Evolutionary conservation across 768 basidiomycete genomes (phyloP), one percentile per base, ranked within the genome.

Genomic region (Clitopilus hobsonii): DNA sequence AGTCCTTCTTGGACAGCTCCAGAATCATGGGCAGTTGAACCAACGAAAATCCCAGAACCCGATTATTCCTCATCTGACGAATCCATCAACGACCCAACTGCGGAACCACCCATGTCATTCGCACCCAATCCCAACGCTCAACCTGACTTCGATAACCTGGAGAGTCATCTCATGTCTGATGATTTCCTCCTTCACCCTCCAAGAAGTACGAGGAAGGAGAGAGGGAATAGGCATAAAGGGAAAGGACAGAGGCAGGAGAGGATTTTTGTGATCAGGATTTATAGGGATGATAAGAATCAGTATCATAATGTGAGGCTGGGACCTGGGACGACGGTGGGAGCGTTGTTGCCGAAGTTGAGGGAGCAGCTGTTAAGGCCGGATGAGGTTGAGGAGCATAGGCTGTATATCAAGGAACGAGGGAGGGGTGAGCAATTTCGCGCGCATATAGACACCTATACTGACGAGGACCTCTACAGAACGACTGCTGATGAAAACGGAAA

Each of bases 361-460:
- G 69, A 75, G 58, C 87, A 83, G 64, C 62, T 88, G 38, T 61
- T 83, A 30, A 59, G 69, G 49, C 74, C 76, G 25, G 71, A 78
- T 45, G 79, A 82, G 8, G 67, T 75, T 51, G 84, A 86, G 61
- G 77, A 76, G 13, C 85, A 89, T 75, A 81, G 82, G 60, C 68
- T 86, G 55, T 94, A 89, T 71, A 65, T 92, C 58, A 85, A 83
- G 65, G 88, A 91, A 66, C 78, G 86, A 8, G 89, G 89, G 50
- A 68, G 89, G 71, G 89, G 89, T 89, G 52, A 30, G 82, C 7
- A 13, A 10, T 51, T 41, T 22, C 52, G 20, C 23, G 22, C 27
- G 1, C 47, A 2, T 27, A 51, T 56, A 30, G 52, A 25, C 25
- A 47, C 32, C 14, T 56, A 16, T 8, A 25, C 52, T 28, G 11